Percentiles rank a stretch among this genome's conserved stretches.
phyloP scores from a whole-genome alignment of 371 early-diverging fungal species.

The Zopfochytrium polystomum region DNA sequence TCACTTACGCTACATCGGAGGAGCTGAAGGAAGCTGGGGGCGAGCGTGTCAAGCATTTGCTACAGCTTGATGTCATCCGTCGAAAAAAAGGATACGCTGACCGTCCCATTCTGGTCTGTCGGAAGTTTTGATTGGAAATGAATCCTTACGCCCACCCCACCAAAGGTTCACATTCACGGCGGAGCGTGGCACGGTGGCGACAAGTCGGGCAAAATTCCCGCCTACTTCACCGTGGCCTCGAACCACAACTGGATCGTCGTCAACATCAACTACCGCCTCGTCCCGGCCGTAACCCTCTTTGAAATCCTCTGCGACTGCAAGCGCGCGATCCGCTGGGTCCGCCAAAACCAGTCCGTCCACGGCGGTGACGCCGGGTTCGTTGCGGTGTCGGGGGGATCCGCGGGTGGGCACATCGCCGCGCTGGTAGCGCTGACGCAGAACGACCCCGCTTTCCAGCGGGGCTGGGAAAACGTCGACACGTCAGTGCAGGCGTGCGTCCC shows the following conservation, averaged over 20 bases:
- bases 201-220: conserved; percentile 48
- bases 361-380: conserved; percentile 71
- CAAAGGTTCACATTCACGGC: conserved; percentile 65
- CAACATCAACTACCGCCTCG: conserved; percentile 63
- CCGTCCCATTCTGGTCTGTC: conserved; percentile 57
- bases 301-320: no score
- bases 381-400: conserved; percentile 63
- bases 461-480: conserved; percentile 69
- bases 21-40: no score
- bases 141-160: no score
- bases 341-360: conserved; percentile 54
- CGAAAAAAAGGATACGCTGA: conserved; percentile 29
- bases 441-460: conserved; percentile 61
- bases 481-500: conserved; percentile 47
- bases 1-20: no score
- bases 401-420: conserved; percentile 69
- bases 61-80: conserved; percentile 52
- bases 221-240: conserved; percentile 38
- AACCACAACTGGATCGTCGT: conserved; percentile 60
- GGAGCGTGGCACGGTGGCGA: conserved; percentile 59
- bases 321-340: conserved; percentile 70
- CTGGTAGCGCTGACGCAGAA: conserved; percentile 65
- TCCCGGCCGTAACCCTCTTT: conserved; percentile 56
- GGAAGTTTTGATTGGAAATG: no score
- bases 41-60: no score